Evolutionary conservation across 345 rosid species (phyloP), one percentile per base, ranked within the genome.

Genomic region (Tarenaya hassleriana): DNA sequence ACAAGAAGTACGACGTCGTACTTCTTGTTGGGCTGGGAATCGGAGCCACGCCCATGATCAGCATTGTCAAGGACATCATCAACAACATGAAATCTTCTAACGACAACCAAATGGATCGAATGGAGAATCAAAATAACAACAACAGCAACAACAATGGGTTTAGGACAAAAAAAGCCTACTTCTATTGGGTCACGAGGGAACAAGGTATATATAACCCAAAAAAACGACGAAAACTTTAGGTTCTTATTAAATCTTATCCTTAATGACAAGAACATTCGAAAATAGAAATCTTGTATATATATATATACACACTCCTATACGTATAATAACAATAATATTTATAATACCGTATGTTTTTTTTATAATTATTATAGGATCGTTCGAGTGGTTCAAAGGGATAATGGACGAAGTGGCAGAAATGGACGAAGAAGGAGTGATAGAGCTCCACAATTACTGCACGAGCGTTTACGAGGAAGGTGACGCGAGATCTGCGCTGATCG

Each of bases 41-140:
- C 11, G 95, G 90, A 43, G 90, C 85, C 33, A 82, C 85, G 5
- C 95, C 90, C 0, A 79, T 85, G 89, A 85, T 85, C 66, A 85
- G 95, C 73, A 80, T 82, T 13, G 56, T 85, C n/a, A 82, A 82
- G 67, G 95, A 85, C 73, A 79, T 85, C 52, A 79, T 76, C 34
- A 74, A 51, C 66, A 82, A 82, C 68, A 74, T 67, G 0, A 70
- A 55, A 32, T 65, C 71, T 24, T 52, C 37, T 13, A 41, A 14
- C 43, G 75, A 60, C 3, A 82, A 60, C 11, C 77, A 79, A 46
- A 73, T 69, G 31, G 66, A 37, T 40, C 11, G 57, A 34, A 52
- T 67, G 41, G 66, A 67, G 42, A 75, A 40, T 35, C 72, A 50
- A 62, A n/a, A 27, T 38, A 58, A 59, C 31, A 66, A 52, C 39